A percentile compares a stretch with the other conserved stretches of the same genome.
Conservation (phyloP, 371 early-diverging fungal species). For the Mortierella sp. region DNA sequence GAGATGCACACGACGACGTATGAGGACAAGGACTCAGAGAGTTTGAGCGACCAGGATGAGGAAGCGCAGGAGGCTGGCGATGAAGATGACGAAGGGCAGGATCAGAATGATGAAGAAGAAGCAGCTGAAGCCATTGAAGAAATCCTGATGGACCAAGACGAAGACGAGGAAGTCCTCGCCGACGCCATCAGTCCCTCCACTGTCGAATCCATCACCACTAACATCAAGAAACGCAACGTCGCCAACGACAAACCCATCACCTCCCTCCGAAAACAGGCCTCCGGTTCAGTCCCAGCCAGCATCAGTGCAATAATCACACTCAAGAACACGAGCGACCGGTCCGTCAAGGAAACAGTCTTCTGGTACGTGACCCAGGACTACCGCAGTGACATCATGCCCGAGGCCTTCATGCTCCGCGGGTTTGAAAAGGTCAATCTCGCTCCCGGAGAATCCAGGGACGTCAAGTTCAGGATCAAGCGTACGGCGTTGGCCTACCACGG, state of each 20-base stretch:
- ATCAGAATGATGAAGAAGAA: neutral
- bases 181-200: slow-evolving; percentile 19
- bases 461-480: slow-evolving; percentile 61
- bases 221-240: slow-evolving; percentile 48
- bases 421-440: slow-evolving; percentile 67
- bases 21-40: neutral
- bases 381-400: slow-evolving; percentile 61
- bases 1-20: slow-evolving; percentile 17
- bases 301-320: slow-evolving; percentile 60
- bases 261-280: neutral
- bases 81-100: neutral
- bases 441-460: slow-evolving; percentile 58
- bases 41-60: neutral
- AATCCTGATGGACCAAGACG: neutral
- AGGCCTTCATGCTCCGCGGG: slow-evolving; percentile 61
- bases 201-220: slow-evolving; percentile 57
- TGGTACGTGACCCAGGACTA: slow-evolving; percentile 73
- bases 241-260: neutral
- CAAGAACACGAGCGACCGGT: slow-evolving; percentile 62
- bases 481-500: slow-evolving; percentile 61
- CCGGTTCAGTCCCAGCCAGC: neutral
- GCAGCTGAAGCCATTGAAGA: neutral
- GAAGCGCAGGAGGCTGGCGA: neutral
- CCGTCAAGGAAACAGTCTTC: slow-evolving; percentile 71
- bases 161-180: neutral